phyloP scores from a whole-genome alignment of 768 basidiomycete genomes.

The Lactarius sp. region DNA sequence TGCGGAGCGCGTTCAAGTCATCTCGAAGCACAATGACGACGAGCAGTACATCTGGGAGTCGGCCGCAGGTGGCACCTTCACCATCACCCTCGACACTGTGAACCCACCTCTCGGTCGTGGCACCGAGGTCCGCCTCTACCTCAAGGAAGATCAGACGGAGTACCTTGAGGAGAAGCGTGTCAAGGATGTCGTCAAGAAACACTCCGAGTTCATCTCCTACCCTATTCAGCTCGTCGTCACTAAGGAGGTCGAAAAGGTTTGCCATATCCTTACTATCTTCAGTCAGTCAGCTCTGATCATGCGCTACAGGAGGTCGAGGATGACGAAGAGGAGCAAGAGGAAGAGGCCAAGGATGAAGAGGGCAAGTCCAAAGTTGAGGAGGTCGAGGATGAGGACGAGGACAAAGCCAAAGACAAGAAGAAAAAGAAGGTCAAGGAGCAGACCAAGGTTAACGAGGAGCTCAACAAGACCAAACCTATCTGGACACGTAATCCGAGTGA shows the following conservation, averaged over 20 bases:
- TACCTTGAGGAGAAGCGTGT: constrained; percentile 99
- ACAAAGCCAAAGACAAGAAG: constrained; percentile 76
- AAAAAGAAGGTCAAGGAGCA: constrained; percentile 91
- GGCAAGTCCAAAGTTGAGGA: constrained; percentile 72
- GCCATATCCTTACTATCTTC: constrained; percentile 26
- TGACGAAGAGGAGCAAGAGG: constrained; percentile 33
- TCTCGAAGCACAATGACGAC: constrained; percentile 99
- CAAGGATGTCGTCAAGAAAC: constrained; percentile 99
- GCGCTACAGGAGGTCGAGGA: constrained; percentile 76
- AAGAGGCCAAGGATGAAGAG: constrained; percentile 69
- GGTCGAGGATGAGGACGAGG: constrained; percentile 66
- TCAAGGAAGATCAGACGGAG: constrained; percentile 99
- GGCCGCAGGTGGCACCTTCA: constrained; percentile 99
- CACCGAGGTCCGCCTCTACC: constrained; percentile 83
- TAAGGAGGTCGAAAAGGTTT: constrained; percentile 98
- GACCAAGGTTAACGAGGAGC: constrained; percentile 88
- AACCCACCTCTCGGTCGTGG: constrained; percentile 92
- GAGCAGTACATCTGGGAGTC: constrained; percentile 99
- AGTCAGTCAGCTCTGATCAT: constrained; percentile 15
- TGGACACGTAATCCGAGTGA: constrained; percentile 99
- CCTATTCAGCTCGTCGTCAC: constrained; percentile 97
- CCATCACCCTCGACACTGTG: constrained; percentile 89
- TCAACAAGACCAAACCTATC: constrained; percentile 99
- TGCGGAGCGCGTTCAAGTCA: constrained; percentile 96
- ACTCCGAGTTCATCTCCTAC: constrained; percentile 99